A percentile compares a stretch with the other conserved stretches of the same genome.
Conservation (phyloP, 2,329 filamentous ascomycete genomes). For the Sodiomyces alkalinus region DNA sequence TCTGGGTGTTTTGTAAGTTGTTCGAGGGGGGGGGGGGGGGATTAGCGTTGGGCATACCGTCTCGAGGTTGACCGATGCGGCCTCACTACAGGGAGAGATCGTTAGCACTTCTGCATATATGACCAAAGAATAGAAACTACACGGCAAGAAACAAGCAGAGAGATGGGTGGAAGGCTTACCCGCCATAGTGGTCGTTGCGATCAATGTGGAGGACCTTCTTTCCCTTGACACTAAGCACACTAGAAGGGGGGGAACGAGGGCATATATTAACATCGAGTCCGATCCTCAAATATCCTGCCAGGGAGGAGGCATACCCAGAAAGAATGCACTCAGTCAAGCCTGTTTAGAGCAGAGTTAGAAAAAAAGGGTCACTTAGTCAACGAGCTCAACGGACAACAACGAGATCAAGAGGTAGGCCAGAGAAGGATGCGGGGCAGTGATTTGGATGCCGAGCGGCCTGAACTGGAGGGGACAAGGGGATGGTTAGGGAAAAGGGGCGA, state of each 20-base stretch:
- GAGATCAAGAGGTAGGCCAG: slow-evolving; percentile 2
- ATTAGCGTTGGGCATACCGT: slow-evolving; percentile 53
- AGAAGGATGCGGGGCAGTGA: slow-evolving; percentile 12
- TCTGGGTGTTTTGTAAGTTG: slow-evolving; percentile 5
- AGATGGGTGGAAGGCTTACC: slow-evolving; percentile 38
- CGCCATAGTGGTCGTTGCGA: slow-evolving; percentile 96
- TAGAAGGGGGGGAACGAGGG: slow-evolving; percentile 17
- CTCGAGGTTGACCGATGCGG: slow-evolving; percentile 93
- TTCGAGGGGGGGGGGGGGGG: slow-evolving; percentile 6
- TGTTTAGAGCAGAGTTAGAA: slow-evolving; percentile 24
- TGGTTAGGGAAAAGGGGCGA: slow-evolving; percentile 11
- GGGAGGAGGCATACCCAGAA: slow-evolving; percentile 54
- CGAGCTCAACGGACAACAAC: slow-evolving; percentile 12
- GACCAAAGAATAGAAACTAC: too few species aligned
- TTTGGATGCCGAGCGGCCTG: not conserved
- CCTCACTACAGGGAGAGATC: slow-evolving; percentile 56
- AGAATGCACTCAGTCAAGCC: slow-evolving; percentile 98
- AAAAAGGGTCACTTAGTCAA: slow-evolving; percentile 10
- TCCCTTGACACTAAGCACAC: slow-evolving; percentile 93
- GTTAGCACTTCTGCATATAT: too few species aligned
- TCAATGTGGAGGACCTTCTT: slow-evolving; percentile 99
- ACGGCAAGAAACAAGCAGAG: slow-evolving; percentile 12
- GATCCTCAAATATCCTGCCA: not conserved
- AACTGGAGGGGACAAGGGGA: slow-evolving; percentile 2
- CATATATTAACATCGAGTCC: not conserved